Conservation (phyloP, 2,329 filamentous ascomycete species). For the Chaetomium globosum region DNA sequence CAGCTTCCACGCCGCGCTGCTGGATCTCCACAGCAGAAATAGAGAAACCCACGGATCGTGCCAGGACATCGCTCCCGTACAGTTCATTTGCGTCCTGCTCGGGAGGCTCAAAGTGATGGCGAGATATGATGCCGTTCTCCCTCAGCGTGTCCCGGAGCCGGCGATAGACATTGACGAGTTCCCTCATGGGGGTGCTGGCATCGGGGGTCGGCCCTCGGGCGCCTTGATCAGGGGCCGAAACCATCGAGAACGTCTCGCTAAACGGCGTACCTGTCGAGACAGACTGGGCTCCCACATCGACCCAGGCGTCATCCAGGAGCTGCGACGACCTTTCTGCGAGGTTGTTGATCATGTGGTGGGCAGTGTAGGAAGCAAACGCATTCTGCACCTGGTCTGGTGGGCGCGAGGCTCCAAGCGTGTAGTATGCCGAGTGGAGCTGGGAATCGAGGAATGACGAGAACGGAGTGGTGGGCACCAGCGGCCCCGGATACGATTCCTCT, state of each 20-base stretch:
- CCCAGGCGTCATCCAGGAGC: conserved; percentile 49
- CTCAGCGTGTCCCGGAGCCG: conserved; percentile 61
- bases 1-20: conserved; percentile 79
- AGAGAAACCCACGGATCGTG: conserved; percentile 74
- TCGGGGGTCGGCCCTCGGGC: conserved; percentile 38
- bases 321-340: conserved; percentile 46
- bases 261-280: conserved; percentile 47
- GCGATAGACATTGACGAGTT: conserved; percentile 63
- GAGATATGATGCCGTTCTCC: conserved; percentile 55
- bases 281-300: conserved; percentile 40
- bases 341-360: conserved; percentile 44
- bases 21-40: conserved; percentile 89
- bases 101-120: conserved; percentile 41
- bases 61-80: conserved; percentile 60
- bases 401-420: conserved; percentile 44
- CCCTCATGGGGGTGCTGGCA: conserved; percentile 48
- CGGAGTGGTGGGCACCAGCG: conserved; percentile 58
- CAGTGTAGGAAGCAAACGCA: conserved; percentile 47
- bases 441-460: conserved; percentile 72
- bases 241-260: conserved; percentile 48
- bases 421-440: conserved; percentile 54
- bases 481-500: conserved; percentile 77
- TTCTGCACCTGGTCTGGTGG: conserved; percentile 43
- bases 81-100: conserved; percentile 50
- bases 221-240: conserved; percentile 40